These are phyloP conservation scores for Mycena citricolor DNA, from an alignment of 1,284 basidiomycete species.

Conservation along the genomic window DNA sequence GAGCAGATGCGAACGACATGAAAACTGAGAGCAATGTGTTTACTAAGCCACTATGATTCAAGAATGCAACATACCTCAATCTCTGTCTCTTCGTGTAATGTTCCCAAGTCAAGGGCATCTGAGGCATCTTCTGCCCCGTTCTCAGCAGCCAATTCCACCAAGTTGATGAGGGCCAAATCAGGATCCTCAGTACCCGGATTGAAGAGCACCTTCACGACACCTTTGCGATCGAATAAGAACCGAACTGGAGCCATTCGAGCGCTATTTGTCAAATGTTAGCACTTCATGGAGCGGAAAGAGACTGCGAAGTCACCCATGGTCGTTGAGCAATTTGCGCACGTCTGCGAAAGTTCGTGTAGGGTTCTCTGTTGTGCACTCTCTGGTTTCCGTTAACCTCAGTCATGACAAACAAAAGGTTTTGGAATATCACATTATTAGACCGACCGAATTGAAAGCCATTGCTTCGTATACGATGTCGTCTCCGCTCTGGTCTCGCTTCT, in stretches of 20 bases:
- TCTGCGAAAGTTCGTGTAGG: constrained; percentile 66
- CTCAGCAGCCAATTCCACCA: constrained; percentile 51
- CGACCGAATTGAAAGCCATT: constrained; percentile 66
- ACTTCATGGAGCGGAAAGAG: constrained; percentile 2
- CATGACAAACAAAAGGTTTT: not conserved
- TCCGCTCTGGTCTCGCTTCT: constrained; percentile 50
- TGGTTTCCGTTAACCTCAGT: constrained; percentile 31
- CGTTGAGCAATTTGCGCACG: constrained; percentile 60
- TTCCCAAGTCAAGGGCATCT: constrained; percentile 24
- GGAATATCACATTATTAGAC: constrained; percentile 67
- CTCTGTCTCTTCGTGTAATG: constrained; percentile 35
- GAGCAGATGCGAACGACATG: constrained; percentile 51
- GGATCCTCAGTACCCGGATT: constrained; percentile 45
- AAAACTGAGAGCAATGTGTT: constrained; percentile 44
- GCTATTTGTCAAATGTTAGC: constrained; percentile 35
- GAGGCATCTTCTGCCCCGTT: constrained; percentile 61
- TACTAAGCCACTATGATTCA: not conserved
- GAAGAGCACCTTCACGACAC: constrained; percentile 58
- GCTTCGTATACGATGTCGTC: constrained; percentile 70
- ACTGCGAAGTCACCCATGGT: constrained; percentile 47
- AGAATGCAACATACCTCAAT: constrained; percentile 41
- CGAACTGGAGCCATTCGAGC: constrained; percentile 71
- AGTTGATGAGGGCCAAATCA: constrained; percentile 37
- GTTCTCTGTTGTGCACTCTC: constrained; percentile 80
- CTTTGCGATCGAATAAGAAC: constrained; percentile 76